These are phyloP conservation scores for Prunus salicina DNA, from an alignment of 306 rosid genomes.

Conservation along the genomic window DNA sequence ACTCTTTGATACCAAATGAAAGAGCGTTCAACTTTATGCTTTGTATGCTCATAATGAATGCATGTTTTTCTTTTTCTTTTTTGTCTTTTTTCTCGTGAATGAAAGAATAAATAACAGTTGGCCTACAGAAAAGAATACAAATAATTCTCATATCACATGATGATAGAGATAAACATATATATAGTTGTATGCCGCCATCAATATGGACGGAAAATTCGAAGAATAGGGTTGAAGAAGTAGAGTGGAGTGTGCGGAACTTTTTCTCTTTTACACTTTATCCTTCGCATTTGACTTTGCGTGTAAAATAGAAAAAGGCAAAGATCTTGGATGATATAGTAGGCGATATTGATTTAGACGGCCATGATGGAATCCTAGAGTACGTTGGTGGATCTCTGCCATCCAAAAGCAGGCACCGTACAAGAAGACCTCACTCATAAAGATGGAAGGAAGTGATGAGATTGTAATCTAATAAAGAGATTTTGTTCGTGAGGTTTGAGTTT, in stretches of 20 bases:
- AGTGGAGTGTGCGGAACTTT: neutral
- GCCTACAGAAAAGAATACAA: too few relatives aligned
- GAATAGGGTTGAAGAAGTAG: neutral
- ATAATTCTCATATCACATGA: too few relatives aligned
- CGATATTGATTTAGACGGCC: slow-evolving; percentile 6
- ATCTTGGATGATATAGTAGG: slow-evolving; percentile 20
- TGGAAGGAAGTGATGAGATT: neutral
- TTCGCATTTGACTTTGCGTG: slow-evolving; percentile 26
- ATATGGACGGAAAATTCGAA: too few relatives aligned
- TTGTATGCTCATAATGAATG: too few relatives aligned
- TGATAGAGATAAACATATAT: too few relatives aligned
- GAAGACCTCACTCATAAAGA: neutral
- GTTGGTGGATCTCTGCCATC: slow-evolving; percentile 17
- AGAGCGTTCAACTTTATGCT: neutral
- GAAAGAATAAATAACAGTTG: too few relatives aligned
- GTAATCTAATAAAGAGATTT: neutral
- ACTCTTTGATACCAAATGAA: neutral
- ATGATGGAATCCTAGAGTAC: slow-evolving; percentile 7
- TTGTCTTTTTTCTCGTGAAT: too few relatives aligned
- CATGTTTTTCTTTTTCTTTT: too few relatives aligned
- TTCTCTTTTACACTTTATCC: neutral
- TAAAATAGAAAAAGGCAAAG: neutral
- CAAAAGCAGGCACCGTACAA: slow-evolving; percentile 5
- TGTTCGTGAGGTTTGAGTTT: neutral
- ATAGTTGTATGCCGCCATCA: too few relatives aligned